These are phyloP conservation scores for Allantophomopsis lycopodina DNA, from an alignment of 2,329 filamentous ascomycete genomes.

Conservation along the genomic window DNA sequence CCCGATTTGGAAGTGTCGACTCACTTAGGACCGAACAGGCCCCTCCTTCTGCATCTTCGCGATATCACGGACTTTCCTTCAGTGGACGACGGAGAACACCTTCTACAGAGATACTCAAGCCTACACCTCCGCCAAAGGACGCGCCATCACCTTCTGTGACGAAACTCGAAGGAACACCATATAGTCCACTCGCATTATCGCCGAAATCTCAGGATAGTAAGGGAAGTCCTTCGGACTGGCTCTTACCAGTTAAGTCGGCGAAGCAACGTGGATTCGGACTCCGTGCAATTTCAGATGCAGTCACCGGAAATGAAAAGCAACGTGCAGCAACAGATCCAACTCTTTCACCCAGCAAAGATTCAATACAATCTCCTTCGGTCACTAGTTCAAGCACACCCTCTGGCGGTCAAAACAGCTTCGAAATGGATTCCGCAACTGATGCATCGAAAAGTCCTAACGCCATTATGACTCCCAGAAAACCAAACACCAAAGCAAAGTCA, in stretches of 20 bases:
- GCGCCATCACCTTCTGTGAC: conserved; percentile 41
- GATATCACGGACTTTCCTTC: conserved; percentile 45
- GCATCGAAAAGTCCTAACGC: conserved; percentile 36
- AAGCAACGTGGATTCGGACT: conserved; percentile 52
- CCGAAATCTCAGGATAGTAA: conserved; percentile 30
- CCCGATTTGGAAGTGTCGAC: conserved; percentile 66
- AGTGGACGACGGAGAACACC: conserved; percentile 20
- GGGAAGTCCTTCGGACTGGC: conserved; percentile 30
- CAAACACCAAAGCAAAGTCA: conserved; percentile 44
- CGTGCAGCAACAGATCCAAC: conserved; percentile 23
- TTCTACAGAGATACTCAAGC: conserved; percentile 44
- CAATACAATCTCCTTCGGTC: conserved; percentile 45
- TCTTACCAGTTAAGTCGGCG: conserved; percentile 28
- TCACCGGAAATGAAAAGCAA: conserved; percentile 36
- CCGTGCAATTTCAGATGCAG: conserved; percentile 72
- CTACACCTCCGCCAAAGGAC: conserved; percentile 41
- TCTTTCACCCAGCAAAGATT: conserved; percentile 32
- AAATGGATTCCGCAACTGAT: conserved; percentile 58
- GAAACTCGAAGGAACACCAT: conserved; percentile 34
- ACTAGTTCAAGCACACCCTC: conserved; percentile 62
- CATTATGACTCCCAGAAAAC: conserved; percentile 26
- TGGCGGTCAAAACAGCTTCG: conserved; percentile 54
- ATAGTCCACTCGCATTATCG: conserved; percentile 11
- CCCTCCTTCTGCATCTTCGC: conserved; percentile 47
- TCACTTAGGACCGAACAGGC: conserved; percentile 49